These are phyloP conservation scores for Microcyclospora pomicola DNA, from an alignment of 2,329 filamentous ascomycete species.

Conservation along the genomic window DNA sequence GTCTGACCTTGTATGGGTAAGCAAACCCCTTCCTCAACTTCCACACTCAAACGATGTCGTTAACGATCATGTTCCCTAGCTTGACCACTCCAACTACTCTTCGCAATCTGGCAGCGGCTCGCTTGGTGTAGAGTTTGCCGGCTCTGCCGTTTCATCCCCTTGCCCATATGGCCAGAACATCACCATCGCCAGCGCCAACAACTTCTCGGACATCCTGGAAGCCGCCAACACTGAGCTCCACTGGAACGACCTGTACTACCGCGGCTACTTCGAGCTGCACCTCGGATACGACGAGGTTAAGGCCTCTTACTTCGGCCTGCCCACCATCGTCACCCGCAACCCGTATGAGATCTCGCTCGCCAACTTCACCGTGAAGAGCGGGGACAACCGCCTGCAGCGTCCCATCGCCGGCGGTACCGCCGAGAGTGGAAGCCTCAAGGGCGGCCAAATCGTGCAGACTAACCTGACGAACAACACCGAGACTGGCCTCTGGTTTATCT, in stretches of 20 bases:
- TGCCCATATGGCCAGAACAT: conserved; percentile 47
- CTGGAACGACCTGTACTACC: conserved; percentile 61
- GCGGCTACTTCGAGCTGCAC: conserved; percentile 56
- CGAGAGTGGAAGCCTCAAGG: conserved; percentile 44
- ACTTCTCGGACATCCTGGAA: conserved; percentile 32
- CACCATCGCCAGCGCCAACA: conserved; percentile 38
- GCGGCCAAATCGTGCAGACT: conserved; percentile 26
- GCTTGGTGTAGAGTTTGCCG: conserved; percentile 42
- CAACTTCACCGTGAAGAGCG: conserved; percentile 53
- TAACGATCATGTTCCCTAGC: neutral
- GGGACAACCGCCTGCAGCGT: conserved; percentile 44
- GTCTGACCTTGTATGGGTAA: conserved; percentile 32
- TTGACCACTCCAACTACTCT: conserved; percentile 26
- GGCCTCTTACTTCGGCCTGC: conserved; percentile 52
- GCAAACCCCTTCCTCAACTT: conserved; percentile 8
- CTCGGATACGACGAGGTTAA: conserved; percentile 43
- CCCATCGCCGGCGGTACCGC: conserved; percentile 37
- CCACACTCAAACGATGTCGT: neutral
- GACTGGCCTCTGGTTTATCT: conserved; percentile 18
- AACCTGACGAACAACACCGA: conserved; percentile 24
- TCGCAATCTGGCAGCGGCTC: conserved; percentile 25
- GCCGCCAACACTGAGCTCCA: conserved; percentile 48
- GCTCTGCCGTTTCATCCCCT: conserved; percentile 50
- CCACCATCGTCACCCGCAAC: conserved; percentile 46
- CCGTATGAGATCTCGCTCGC: conserved; percentile 51